Evolutionary conservation across 805 yeast genomes (phyloP).

Genomic region (Candida silvicultrix): DNA sequence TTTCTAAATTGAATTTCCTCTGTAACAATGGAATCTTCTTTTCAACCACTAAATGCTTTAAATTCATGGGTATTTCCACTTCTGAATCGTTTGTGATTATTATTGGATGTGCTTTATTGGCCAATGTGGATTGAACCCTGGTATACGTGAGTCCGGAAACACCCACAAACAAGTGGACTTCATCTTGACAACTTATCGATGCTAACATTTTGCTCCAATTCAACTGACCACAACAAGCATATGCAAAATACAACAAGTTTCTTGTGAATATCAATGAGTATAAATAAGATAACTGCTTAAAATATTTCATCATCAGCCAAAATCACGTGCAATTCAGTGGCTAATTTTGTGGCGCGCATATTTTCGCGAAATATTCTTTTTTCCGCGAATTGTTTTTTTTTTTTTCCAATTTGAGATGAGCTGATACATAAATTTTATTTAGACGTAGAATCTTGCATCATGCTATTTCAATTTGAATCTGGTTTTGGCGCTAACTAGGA

Average conservation of each 20-base stretch:
- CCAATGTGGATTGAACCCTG: conserved; percentile 42
- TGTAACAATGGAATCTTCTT: conserved; percentile 24
- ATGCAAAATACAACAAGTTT: too few species aligned
- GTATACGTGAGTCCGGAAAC: conserved; percentile 36
- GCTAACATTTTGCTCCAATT: conserved; percentile 9
- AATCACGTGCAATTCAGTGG: conserved; percentile 5
- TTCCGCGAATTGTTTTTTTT: not conserved
- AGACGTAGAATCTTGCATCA: not conserved
- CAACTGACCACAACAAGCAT: too few species aligned
- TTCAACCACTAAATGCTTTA: conserved; percentile 21
- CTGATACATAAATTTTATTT: not conserved
- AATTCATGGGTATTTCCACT: conserved; percentile 18
- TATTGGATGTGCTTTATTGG: conserved; percentile 51
- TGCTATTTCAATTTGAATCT: too few species aligned
- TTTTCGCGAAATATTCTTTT: not conserved
- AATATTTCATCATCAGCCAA: not conserved
- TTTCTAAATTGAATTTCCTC: conserved; percentile 27
- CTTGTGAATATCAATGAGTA: not conserved
- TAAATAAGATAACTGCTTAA: not conserved
- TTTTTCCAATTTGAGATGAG: not conserved
- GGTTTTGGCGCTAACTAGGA: too few species aligned
- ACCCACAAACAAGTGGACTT: conserved; percentile 55
- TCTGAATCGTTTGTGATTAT: conserved; percentile 31
- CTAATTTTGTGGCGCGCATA: not conserved
- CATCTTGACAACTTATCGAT: conserved; percentile 36